phyloP scores from a whole-genome alignment of 2,329 filamentous ascomycete genomes.

The Fusarium tuaranense region DNA sequence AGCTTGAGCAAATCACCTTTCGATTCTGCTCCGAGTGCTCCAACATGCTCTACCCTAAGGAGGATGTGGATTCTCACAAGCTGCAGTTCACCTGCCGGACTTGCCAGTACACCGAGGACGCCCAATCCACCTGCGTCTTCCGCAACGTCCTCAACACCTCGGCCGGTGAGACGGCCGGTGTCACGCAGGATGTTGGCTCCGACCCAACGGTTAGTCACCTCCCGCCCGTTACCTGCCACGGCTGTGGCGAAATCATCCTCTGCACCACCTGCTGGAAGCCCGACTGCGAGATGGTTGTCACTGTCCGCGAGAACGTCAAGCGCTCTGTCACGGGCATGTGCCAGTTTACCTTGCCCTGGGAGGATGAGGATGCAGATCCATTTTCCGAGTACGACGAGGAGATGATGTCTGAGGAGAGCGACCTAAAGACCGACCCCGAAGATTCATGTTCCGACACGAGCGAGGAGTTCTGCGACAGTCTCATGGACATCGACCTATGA shows the following conservation, averaged over 20 bases:
- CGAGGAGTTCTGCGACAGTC: slow-evolving; percentile 39
- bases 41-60: slow-evolving; percentile 97
- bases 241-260: slow-evolving; percentile 59
- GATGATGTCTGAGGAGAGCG: slow-evolving; percentile 45
- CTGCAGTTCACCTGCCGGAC: slow-evolving; percentile 97
- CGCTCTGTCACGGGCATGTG: slow-evolving; percentile 46
- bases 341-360: slow-evolving; percentile 45
- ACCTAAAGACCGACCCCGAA: slow-evolving; percentile 33
- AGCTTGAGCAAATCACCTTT: slow-evolving; percentile 88
- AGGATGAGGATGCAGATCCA: slow-evolving; percentile 44
- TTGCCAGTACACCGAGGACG: slow-evolving; percentile 90
- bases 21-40: slow-evolving; percentile 99
- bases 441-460: slow-evolving; percentile 36
- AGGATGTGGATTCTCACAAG: slow-evolving; percentile 85
- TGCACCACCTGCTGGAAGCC: slow-evolving; percentile 55
- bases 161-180: slow-evolving; percentile 94
- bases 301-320: slow-evolving; percentile 27
- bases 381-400: slow-evolving; percentile 56
- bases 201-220: slow-evolving; percentile 95
- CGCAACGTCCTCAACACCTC: slow-evolving; percentile 93
- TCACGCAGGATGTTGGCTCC: slow-evolving; percentile 95
- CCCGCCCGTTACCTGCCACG: slow-evolving; percentile 58
- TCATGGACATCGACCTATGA: slow-evolving; percentile 39
- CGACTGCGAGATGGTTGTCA: slow-evolving; percentile 38
- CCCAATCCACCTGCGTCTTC: slow-evolving; percentile 91